A percentile compares a stretch with the other conserved stretches of the same genome.
These are phyloP conservation scores for Penicillium silybi DNA, from an alignment of 495 filamentous ascomycete species.

Conservation along the genomic window DNA sequence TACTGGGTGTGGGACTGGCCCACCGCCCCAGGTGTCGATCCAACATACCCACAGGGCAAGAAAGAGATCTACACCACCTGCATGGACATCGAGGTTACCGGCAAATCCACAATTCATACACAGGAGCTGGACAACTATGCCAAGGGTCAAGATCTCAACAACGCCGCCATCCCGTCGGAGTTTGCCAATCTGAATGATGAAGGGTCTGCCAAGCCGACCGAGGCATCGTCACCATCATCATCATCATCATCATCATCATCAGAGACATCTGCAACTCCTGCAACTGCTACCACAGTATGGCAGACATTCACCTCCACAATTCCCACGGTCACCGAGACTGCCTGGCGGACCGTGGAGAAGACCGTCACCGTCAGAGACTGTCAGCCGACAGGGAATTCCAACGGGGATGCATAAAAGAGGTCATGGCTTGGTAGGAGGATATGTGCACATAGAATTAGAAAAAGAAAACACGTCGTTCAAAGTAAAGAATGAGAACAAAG, in stretches of 20 bases:
- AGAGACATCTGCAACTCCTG: not conserved
- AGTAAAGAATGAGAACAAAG: not conserved
- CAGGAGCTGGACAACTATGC: conserved; percentile 18
- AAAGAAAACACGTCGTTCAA: not conserved
- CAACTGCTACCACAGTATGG: not conserved
- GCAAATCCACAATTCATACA: conserved; percentile 11
- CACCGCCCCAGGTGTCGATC: conserved; percentile 44
- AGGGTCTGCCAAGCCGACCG: not conserved
- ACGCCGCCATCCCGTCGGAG: conserved; percentile 35
- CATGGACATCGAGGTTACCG: conserved; percentile 66
- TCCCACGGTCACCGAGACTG: conserved; percentile 18
- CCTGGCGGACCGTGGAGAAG: conserved; percentile 12
- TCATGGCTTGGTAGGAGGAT: not conserved
- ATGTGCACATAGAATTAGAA: not conserved
- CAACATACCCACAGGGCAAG: conserved; percentile 47
- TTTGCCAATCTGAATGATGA: conserved; percentile 22
- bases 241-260: not conserved
- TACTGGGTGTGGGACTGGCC: conserved; percentile 97
- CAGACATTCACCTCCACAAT: not conserved
- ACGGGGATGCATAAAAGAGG: not conserved
- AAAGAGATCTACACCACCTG: conserved; percentile 79
- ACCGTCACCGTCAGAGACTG: conserved; percentile 8
- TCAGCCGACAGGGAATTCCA: not conserved
- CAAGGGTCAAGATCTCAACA: conserved; percentile 33
- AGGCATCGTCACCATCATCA: not conserved